Base-by-base conservation (phyloP, 768 basidiomycete genomes). In the Hygrophorus russula region DNA sequence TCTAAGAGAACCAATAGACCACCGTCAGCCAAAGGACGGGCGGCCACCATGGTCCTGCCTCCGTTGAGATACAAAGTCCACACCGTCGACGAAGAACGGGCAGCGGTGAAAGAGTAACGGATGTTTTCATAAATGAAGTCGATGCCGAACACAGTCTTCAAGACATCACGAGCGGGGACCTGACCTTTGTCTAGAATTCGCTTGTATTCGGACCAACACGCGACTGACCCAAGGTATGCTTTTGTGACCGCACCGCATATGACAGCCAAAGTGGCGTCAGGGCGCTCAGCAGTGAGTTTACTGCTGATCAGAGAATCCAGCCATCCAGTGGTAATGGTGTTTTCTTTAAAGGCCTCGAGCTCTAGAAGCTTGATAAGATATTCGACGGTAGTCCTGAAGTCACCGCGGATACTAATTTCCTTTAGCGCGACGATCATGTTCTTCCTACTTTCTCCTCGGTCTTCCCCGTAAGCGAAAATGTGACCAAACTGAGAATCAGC, bases 351-450 rank as follows among this genome's bases (percentile, higher is more conserved):
- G 15, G 92, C 87, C 50, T 92, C 86, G 42, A 96, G 76, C 61
- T 98, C 92, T 48, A 99, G 73, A 36, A 98, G 76, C 62, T 93
- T 96, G 78, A 99, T 98, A 51, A 96, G 80, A 62, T 99, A 99
- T 62, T 99, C 96, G 55, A 98, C 96, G 0, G 96, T 99, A 11
- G 92, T 96, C 49, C 96, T 70, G 71, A 99, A 99, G 62, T 99
- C 96, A 45, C 96, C 96, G 53, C 96, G 90, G 60, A 99, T 99
- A 62, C 89, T 92, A 51, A 98, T 70, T 63, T 98, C 96, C 68
- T 98, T 98, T 53, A 99, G 68, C 2, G 96, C 96, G 51, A 99
- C 86, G 48, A 99, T 94, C 94, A 99, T 99, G 60, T 98, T 98
- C 72, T 99, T 99, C 55, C 96, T 66, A 54, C 86, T 87, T 63